phyloP scores from a whole-genome alignment of 1,284 basidiomycete species.

The Puccinia sorghi region DNA sequence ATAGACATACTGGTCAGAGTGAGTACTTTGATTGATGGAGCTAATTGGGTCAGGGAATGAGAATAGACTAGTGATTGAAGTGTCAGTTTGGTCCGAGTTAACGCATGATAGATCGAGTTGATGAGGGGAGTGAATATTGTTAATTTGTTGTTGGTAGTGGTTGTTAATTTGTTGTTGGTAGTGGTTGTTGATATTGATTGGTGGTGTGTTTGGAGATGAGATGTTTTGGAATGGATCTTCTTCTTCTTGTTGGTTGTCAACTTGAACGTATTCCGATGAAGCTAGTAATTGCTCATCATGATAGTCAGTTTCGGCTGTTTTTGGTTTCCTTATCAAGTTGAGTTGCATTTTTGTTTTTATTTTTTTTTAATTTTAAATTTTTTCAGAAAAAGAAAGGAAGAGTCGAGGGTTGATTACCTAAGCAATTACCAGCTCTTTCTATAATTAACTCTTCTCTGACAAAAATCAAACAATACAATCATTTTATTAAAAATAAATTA shows the following conservation, averaged over 20 bases:
- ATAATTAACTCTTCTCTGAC: too few relatives aligned
- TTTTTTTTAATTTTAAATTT: too few relatives aligned
- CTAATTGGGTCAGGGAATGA: slow-evolving; percentile 31
- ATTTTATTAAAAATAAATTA: too few relatives aligned
- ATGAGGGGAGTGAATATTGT: not conserved
- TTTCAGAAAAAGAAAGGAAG: too few relatives aligned
- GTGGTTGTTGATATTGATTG: not conserved
- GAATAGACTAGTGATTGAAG: slow-evolving; percentile 12
- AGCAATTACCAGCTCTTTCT: too few relatives aligned
- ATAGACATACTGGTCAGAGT: slow-evolving; percentile 9
- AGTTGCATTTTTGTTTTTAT: not conserved
- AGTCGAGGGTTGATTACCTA: too few relatives aligned
- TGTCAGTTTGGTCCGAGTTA: not conserved
- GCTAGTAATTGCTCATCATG: not conserved
- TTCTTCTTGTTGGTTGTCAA: not conserved
- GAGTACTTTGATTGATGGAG: slow-evolving; percentile 2
- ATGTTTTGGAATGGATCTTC: slow-evolving; percentile 7
- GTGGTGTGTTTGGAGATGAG: not conserved
- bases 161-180: too few relatives aligned
- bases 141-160: not conserved
- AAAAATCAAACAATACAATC: too few relatives aligned
- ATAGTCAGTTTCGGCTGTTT: not conserved
- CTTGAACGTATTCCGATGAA: slow-evolving; percentile 5
- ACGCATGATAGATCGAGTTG: slow-evolving; percentile 14
- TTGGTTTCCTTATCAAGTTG: not conserved